A percentile compares a stretch with the other conserved stretches of the same genome.
Conservation (phyloP, 2,329 filamentous ascomycete genomes). For the Aspergillus proliferans region DNA sequence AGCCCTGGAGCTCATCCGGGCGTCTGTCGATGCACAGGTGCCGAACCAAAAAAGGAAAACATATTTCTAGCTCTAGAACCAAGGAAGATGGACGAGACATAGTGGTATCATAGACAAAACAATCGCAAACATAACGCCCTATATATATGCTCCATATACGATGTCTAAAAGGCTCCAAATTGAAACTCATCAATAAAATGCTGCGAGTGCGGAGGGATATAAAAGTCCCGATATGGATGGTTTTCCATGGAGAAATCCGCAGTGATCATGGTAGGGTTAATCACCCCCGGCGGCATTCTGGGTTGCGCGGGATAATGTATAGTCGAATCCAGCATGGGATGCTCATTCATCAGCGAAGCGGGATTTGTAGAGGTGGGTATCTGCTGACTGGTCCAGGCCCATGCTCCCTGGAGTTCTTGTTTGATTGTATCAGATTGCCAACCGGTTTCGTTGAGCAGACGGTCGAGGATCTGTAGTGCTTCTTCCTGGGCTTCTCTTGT, state of each 20-base stretch:
- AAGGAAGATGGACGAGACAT: neutral
- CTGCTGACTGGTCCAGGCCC: conserved; percentile 58
- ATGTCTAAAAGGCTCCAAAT: conserved; percentile 14
- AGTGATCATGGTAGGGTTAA: conserved; percentile 64
- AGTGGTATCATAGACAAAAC: neutral
- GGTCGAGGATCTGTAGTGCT: conserved; percentile 68
- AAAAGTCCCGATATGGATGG: conserved; percentile 75
- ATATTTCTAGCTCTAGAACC: too few relatives aligned
- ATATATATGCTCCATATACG: neutral
- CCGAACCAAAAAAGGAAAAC: too few relatives aligned
- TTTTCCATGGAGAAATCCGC: conserved; percentile 73
- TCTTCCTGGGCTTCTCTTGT: conserved; percentile 70
- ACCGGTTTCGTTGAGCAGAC: conserved; percentile 68
- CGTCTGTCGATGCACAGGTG: too few relatives aligned
- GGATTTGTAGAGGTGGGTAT: neutral
- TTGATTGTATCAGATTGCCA: conserved; percentile 71
- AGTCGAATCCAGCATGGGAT: conserved; percentile 14
- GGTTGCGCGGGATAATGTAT: conserved; percentile 23
- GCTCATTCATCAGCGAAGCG: conserved; percentile 3
- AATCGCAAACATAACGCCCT: neutral
- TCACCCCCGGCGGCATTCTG: conserved; percentile 41
- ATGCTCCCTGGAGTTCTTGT: conserved; percentile 64
- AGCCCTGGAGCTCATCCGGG: too few relatives aligned
- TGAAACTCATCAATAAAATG: conserved; percentile 29
- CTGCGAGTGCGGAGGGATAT: conserved; percentile 62